Evolutionary conservation across 352 stramenopile genomes (phyloP), one percentile per base, ranked within the genome.

Genomic region (Phytophthora pluvialis): DNA sequence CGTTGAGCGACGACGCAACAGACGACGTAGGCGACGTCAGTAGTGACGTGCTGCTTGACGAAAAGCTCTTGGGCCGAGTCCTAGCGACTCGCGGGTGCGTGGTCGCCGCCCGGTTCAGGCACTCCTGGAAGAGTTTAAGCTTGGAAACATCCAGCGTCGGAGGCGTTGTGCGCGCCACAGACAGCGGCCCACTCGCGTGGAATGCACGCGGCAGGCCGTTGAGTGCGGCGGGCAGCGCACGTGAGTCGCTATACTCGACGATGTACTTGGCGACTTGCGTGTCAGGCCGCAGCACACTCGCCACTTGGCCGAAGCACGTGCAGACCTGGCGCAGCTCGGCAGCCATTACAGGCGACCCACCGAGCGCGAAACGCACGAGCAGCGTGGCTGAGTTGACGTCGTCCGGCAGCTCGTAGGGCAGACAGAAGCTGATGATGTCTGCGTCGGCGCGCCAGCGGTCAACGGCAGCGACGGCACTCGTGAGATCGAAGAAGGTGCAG

Each of bases 241-340:
- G 80, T 0, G 75, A 72, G 54, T 95, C 88, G 54, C 89, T 88
- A 60, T 84, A 93, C 64, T 95, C 85, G 29, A 95, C 74, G 5
- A 91, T 74, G 58, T 78, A 94, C 57, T 77, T 81, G 56, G 60
- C 68, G 10, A 68, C 45, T 32, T 72, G 64, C 18, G 58, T 36
- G 16, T 90, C 75, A 38, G 77, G 70, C 61, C 88, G 83, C 44
- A 91, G 58, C n/a, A 94, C 75, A 50, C 79, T 91, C 7, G 83
- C 81, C 35, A 95, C 79, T 61, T 90, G 79, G 10, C 86, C 86
- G 53, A 88, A 92, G 28, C 67, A 83, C 3, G 77, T 63, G 62
- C 83, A 95, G 28, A 93, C 72, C 45, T 88, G 73, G 5, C 79
- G 83, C 54, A 94, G 75, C 33, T 90, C 83, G 16, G 59, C 69